Evolutionary conservation across 306 rosid species (phyloP), one percentile per base, ranked within the genome.

Genomic region (Vachellia pachyceras): DNA sequence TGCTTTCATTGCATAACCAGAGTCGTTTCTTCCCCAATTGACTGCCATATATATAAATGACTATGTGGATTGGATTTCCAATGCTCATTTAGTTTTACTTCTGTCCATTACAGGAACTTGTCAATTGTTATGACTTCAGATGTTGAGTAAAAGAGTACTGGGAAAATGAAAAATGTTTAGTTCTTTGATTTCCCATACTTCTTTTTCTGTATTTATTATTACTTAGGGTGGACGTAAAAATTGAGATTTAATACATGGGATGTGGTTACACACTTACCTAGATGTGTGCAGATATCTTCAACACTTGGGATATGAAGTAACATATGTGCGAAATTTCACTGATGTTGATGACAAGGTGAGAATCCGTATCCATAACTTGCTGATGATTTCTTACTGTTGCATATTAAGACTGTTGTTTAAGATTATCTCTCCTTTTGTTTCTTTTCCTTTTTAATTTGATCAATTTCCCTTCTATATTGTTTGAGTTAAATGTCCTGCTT

Each of bases 321-420:
- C 94, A 0, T 95, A 93, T 69, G 96, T 95, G 76, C 92, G 99
- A 83, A 95, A 95, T 77, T 95, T 95, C 82, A 95, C 99, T 18
- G 99, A 95, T 86, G 99, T 93, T 54, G 99, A 95, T 85, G 99
- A 95, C 89, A 95, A 95, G 98, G 99, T 92, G 88, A 84, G 87
- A 74, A 69, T 75, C 2, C 50, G 50, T 68, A 11, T 63, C 7
- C 45, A n/a, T 65, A 22, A 41, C 55, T 40, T 57, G 68, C 73
- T 54, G 54, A 10, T 64, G 50, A 10, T 5, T 66, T 80, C 75
- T 49, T 67, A 50, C 17, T 10, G 7, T 3, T 50, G 7, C 25
- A 7, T 49, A 6, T 68, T 33, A 35, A 22, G 35, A 23, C 35
- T 33, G 72, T 29, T 77, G 63, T 35, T 49, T 55, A 14, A 29